A percentile compares a stretch with the other conserved stretches of the same genome.
Evolutionary conservation across 805 yeast species (phyloP).

Genomic region (Pichia cephalocereana): DNA sequence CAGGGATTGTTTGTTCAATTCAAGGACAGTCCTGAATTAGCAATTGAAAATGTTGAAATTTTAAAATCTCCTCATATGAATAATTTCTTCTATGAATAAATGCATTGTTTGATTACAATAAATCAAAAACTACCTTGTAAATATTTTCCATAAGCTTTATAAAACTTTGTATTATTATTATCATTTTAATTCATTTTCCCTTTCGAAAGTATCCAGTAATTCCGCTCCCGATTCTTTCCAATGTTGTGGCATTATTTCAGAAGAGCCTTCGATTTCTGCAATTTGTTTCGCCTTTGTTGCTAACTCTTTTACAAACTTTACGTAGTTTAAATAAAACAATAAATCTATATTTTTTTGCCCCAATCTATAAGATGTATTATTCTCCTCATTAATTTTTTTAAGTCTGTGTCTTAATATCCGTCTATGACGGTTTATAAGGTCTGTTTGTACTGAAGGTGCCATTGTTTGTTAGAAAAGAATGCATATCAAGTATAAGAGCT

Average conservation of each 20-base stretch:
- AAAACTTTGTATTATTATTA: not conserved
- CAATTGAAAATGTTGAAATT: slow-evolving; percentile 54
- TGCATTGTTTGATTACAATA: not conserved
- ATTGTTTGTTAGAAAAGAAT: not conserved
- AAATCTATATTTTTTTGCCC: slow-evolving; percentile 20
- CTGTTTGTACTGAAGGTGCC: slow-evolving; percentile 8
- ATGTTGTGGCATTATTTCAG: slow-evolving; percentile 35
- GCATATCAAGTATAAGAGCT: no score
- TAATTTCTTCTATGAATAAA: slow-evolving; percentile 24
- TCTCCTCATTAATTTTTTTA: slow-evolving; percentile 2
- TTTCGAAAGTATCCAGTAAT: slow-evolving; percentile 9
- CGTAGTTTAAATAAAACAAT: slow-evolving; percentile 37
- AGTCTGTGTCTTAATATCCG: slow-evolving; percentile 6
- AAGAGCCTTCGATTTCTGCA: slow-evolving; percentile 32
- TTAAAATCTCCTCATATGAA: slow-evolving; percentile 29
- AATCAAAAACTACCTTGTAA: no score
- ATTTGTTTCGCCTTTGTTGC: slow-evolving; percentile 30
- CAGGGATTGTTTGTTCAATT: slow-evolving; percentile 94
- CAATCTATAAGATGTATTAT: not conserved
- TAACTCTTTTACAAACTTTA: slow-evolving; percentile 36
- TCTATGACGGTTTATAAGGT: slow-evolving; percentile 8
- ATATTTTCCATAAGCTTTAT: not conserved
- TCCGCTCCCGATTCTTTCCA: slow-evolving; percentile 24
- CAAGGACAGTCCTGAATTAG: slow-evolving; percentile 71
- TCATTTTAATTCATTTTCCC: not conserved